Conservation (phyloP, 73 alveolate genomes). For the Blepharisma japonicum region DNA sequence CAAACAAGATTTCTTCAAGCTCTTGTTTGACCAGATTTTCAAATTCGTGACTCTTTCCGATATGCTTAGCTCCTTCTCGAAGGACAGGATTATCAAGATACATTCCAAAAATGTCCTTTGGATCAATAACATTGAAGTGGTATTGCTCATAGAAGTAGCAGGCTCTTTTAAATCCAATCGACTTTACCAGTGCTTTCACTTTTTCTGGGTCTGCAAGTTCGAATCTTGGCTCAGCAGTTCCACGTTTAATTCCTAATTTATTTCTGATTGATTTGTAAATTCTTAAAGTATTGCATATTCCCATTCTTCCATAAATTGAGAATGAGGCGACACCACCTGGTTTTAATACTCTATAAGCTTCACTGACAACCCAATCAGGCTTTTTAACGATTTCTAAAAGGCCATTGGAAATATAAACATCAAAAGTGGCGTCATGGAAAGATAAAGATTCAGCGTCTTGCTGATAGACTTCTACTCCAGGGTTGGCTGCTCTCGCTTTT, state of each 20-base stretch:
- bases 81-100: conserved; percentile 15
- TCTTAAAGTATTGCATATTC: conserved; percentile 25
- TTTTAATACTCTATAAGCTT: background rate
- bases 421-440: background rate
- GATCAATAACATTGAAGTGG: background rate
- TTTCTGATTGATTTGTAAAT: background rate
- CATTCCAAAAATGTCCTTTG: background rate
- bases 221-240: background rate
- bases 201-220: conserved; percentile 25
- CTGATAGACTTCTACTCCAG: background rate
- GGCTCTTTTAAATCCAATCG: background rate
- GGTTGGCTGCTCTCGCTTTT: background rate
- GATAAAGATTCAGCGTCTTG: conserved; percentile 15
- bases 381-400: conserved; percentile 2
- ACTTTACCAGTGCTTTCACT: background rate
- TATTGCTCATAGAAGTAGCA: conserved; percentile 8
- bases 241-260: background rate
- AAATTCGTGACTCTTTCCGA: conserved; percentile 8
- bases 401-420: conserved; percentile 17
- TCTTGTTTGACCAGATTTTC: conserved; percentile 12
- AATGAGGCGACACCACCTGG: conserved; percentile 20
- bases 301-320: conserved; percentile 25
- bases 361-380: conserved; percentile 25
- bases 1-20: background rate
- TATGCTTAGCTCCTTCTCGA: background rate